Base-by-base conservation (phyloP, 2,329 filamentous ascomycete species). In the Arthrobotrys sinensis region DNA sequence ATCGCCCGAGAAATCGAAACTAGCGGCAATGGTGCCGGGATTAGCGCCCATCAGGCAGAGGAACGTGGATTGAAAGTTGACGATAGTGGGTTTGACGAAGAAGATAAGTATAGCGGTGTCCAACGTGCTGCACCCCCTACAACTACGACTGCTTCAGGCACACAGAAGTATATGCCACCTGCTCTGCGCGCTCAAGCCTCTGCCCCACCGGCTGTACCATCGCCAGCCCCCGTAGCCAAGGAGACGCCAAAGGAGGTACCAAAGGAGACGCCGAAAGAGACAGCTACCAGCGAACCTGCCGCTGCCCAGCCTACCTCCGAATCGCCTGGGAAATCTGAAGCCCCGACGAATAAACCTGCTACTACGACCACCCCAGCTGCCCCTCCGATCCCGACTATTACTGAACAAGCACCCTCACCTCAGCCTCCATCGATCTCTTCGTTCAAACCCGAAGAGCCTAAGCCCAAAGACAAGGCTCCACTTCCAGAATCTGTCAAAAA, bases 71-170 rank as follows among this genome's bases (percentile, higher is more conserved):
- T 89, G n/a, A 88, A 88, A 11, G 88, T 89, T 45, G 89, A 91
- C 65, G 90, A 90, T 64, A 90, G 89, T 73, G 91, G 90, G 12
- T 85, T 88, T 32, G 93, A 97, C 80, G 96, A 99, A 85, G 96
- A 99, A 85, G 94, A 96, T 83, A 97, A 96, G 90, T 94, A 88
- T 81, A 97, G 94, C 83, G 95, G 95, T 83, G 96, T 99, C 69
- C 91, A 91, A 79, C 91, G 95, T 80, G 75, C 71, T 63, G 79
- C 38, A 82, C 83, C 43, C 83, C 89, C 67, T 32, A n/a, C 66
- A 85, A 84, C 50, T 85, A 86, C 16, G 86, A 87, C 80, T 89
- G 89, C 71, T 38, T 24, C 84, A 86, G 32, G 88, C 66, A 84
- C 88, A 21, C 90, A 90, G 84, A 95, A 93, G 84, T 99, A 99